Base-by-base conservation (phyloP, 345 rosid genomes). In the Citrus medica region DNA sequence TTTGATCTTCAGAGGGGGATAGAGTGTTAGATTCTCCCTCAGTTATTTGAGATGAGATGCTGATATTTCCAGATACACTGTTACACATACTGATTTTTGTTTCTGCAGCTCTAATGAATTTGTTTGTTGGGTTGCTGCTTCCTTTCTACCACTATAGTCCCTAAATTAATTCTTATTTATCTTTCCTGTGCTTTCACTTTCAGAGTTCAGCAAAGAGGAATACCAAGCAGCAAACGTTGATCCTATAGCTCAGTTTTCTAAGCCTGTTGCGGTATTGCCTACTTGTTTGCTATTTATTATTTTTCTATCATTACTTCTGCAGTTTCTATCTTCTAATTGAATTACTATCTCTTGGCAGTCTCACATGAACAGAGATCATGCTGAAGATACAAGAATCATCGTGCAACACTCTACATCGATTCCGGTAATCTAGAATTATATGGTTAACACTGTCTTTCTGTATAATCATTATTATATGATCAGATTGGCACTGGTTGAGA, bases 321-420 rank as follows among this genome's bases (percentile, higher is more conserved):
- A 62, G 69, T 81, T 42, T 73, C 30, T 37, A 69, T 13, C 60
- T 53, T 56, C 63, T 71, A 53, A 55, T 67, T 73, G n/a, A 69
- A 61, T 27, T 62, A 6, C 16, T 65, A 38, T 74, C 67, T 75
- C 80, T 78, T 13, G 63, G 67, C 80, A 93, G 98, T 90, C 97
- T 66, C 98, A 95, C 82, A 93, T 93, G 98, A 96, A 96, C 67
- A 91, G 84, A 84, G 99, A 96, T 85, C 98, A 96, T 83, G 89
- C 83, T 77, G 97, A 96, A 66, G 99, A 92, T 81, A 94, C 95
- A 61, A 91, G 80, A 83, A 89, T 89, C 69, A 93, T 96, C 65
- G 98, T 91, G 77, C 87, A 84, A 83, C 92, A 91, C 75, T 71
- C 86, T 56, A 92, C 97, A 40, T 91, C 92, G 68, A 87, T 94